A percentile compares a stretch with the other conserved stretches of the same genome.
These are phyloP conservation scores for Xylariomycetidae sp. DNA, from an alignment of 2,329 filamentous ascomycete genomes.

Conservation along the genomic window DNA sequence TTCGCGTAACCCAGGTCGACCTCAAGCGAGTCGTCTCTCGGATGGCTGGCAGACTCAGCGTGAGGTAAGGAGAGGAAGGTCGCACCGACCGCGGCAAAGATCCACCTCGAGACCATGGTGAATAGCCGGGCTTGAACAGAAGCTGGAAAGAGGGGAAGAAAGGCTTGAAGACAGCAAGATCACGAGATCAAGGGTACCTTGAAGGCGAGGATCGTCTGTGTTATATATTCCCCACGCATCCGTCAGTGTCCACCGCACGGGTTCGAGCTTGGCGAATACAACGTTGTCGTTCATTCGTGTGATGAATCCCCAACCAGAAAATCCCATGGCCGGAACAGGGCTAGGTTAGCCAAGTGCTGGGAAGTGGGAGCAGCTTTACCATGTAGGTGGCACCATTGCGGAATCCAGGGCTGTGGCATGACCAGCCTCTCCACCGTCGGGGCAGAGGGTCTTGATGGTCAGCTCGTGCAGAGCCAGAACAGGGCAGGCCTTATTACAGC, in stretches of 20 bases:
- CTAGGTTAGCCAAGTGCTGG: no score
- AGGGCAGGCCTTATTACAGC: no score
- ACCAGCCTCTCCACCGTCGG: background rate
- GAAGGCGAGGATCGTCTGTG: background rate
- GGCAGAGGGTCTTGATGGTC: background rate
- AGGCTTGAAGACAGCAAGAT: background rate
- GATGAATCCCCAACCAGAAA: background rate
- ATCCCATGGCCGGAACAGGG: no score
- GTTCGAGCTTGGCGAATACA: background rate
- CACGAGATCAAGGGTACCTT: background rate
- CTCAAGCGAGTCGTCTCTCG: background rate
- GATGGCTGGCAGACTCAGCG: background rate
- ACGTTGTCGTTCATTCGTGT: background rate
- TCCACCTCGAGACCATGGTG: slow-evolving; percentile 3
- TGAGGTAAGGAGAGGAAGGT: background rate
- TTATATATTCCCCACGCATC: background rate
- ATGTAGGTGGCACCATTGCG: no score
- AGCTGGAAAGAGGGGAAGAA: background rate
- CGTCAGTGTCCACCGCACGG: background rate
- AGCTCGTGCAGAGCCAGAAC: background rate
- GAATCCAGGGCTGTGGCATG: background rate
- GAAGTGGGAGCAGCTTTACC: no score
- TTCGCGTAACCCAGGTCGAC: slow-evolving; percentile 3
- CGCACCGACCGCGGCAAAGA: background rate
- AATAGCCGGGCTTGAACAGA: background rate